Evolutionary conservation across 116 monocot species (phyloP).

Genomic region (Papilionanthe hybrid): DNA sequence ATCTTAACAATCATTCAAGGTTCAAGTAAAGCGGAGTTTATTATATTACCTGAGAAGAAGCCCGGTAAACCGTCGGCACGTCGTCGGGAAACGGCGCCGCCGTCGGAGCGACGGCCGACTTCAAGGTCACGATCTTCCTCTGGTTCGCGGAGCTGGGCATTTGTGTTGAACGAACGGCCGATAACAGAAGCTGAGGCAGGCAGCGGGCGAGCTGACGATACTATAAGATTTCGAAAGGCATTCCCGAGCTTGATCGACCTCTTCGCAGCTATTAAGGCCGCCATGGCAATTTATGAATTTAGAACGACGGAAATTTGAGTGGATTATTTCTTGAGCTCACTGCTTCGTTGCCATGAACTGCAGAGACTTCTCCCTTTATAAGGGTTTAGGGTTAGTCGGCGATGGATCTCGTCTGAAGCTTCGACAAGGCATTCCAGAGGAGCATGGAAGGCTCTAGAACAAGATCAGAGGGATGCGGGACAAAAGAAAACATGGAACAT

Average conservation of each 20-base stretch:
- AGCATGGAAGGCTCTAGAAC: conserved; percentile 6
- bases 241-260: not conserved
- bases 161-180: conserved; percentile 41
- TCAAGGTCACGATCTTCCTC: conserved; percentile 26
- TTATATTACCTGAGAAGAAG: conserved; percentile 63
- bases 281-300: not conserved
- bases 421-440: not conserved
- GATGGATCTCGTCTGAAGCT: not conserved
- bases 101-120: conserved; percentile 16
- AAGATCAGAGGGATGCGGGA: not conserved
- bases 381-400: not conserved
- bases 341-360: not conserved
- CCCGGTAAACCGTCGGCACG: conserved; percentile 16
- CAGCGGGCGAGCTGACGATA: not conserved
- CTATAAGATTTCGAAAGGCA: conserved; percentile 13
- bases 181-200: conserved; percentile 3
- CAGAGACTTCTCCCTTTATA: not conserved
- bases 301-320: not conserved
- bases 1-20: not conserved
- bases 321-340: not conserved
- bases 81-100: conserved; percentile 8
- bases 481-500: not conserved
- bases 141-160: conserved; percentile 19
- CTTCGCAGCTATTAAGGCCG: not conserved
- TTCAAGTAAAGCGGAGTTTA: conserved; percentile 12